Evolutionary conservation across 139 green algal genomes (phyloP).

Genomic region (Asterochloris erici): DNA sequence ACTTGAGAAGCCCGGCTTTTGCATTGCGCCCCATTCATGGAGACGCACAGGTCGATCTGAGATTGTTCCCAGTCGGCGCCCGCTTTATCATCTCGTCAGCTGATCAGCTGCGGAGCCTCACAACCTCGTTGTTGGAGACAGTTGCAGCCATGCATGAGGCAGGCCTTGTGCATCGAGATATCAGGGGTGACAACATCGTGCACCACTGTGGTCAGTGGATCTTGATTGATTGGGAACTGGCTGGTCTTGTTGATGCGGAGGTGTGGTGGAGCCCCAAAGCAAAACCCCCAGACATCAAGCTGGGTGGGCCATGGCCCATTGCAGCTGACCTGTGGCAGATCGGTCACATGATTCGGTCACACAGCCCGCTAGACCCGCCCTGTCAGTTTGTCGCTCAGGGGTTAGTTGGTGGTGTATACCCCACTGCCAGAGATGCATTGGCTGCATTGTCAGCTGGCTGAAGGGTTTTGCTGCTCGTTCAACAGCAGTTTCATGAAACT

Average conservation of each 20-base stretch:
- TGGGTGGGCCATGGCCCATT: background rate
- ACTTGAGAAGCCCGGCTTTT: too few species aligned
- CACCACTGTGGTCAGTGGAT: background rate
- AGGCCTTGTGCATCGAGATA: conserved; percentile 8
- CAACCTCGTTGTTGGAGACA: conserved; percentile 3
- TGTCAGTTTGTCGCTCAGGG: too few species aligned
- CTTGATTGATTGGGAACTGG: conserved; percentile 3
- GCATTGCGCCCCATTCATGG: too few species aligned
- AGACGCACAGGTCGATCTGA: conserved; percentile 10
- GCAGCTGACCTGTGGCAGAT: conserved; percentile 13
- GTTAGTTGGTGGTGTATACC: too few species aligned
- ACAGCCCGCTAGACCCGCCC: too few species aligned
- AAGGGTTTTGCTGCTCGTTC: too few species aligned
- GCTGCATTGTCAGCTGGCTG: too few species aligned
- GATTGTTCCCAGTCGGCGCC: conserved; percentile 2
- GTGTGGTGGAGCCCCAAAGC: background rate
- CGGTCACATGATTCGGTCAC: too few species aligned
- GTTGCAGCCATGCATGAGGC: conserved; percentile 4
- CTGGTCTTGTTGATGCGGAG: background rate
- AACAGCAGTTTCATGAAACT: too few species aligned
- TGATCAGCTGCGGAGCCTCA: conserved; percentile 1
- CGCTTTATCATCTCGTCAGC: background rate
- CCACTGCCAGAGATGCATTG: too few species aligned
- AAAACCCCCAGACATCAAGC: conserved; percentile 1
- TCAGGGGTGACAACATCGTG: conserved; percentile 1